Evolutionary conservation across 768 basidiomycete species (phyloP).

Genomic region (Lentinula sp.): DNA sequence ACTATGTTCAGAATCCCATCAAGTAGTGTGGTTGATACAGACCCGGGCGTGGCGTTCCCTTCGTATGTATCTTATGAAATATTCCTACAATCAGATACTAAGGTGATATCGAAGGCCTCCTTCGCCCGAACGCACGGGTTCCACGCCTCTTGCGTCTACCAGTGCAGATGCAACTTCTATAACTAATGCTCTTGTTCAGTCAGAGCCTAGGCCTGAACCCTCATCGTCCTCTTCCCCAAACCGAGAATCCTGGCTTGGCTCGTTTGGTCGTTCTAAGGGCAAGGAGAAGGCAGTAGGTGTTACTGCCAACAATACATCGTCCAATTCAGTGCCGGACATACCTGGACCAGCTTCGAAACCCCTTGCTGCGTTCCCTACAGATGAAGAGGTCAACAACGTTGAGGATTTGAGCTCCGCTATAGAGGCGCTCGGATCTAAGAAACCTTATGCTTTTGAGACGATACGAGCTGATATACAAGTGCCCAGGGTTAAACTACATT

Average conservation of each 20-base stretch:
- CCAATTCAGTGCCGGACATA: not conserved
- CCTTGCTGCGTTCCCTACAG: not conserved
- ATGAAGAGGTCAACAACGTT: not conserved
- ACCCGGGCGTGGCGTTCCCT: not conserved
- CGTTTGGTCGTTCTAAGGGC: slow-evolving; percentile 23
- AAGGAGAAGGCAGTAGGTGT: slow-evolving; percentile 18
- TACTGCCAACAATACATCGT: not conserved
- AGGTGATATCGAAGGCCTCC: not conserved
- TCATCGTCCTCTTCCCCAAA: not conserved
- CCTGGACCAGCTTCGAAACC: not conserved
- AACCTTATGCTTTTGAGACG: not conserved
- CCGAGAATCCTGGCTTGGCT: slow-evolving; percentile 24
- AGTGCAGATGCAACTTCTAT: not conserved
- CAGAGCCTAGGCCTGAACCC: not conserved
- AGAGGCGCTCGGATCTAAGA: not conserved
- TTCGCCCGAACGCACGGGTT: not conserved
- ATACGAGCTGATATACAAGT: not conserved
- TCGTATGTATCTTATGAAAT: not conserved
- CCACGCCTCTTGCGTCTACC: not conserved
- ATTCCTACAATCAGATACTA: not conserved
- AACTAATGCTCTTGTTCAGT: not conserved
- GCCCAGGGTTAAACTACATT: slow-evolving; percentile 8
- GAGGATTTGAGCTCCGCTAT: not conserved
- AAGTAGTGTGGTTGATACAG: not conserved
- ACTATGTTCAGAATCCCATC: not conserved